Conservation (phyloP, 2,329 filamentous ascomycete species). For the Neonectria neomacrospora region DNA sequence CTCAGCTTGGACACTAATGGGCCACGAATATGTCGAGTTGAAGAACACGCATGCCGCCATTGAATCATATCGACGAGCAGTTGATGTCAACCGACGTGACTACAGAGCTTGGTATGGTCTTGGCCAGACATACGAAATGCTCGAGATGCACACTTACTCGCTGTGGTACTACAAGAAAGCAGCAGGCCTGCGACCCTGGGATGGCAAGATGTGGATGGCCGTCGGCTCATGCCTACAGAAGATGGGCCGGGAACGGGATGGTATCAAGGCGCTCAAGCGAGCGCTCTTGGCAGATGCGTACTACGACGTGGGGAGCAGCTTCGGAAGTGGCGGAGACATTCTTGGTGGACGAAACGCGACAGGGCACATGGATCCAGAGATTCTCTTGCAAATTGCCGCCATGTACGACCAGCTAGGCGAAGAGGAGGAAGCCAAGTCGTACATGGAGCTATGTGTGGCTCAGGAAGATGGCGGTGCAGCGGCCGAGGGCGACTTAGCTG, state of each 20-base stretch:
- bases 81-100: slow-evolving; percentile 95
- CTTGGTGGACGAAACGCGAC: slow-evolving; percentile 62
- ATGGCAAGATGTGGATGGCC: slow-evolving; percentile 99
- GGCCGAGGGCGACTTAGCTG: slow-evolving; percentile 55
- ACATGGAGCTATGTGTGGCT: slow-evolving; percentile 95
- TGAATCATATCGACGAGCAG: slow-evolving; percentile 93
- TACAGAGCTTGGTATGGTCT: slow-evolving; percentile 98
- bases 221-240: slow-evolving; percentile 92
- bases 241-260: slow-evolving; percentile 87
- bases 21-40: slow-evolving; percentile 97
- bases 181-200: slow-evolving; percentile 91
- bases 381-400: slow-evolving; percentile 86
- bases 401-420: slow-evolving; percentile 88
- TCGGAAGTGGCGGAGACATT: slow-evolving; percentile 59
- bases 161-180: slow-evolving; percentile 98
- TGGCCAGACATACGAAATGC: slow-evolving; percentile 95
- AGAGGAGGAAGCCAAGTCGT: slow-evolving; percentile 83
- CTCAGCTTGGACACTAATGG: slow-evolving; percentile 98
- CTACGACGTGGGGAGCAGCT: slow-evolving; percentile 74
- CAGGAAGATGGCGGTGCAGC: slow-evolving; percentile 81
- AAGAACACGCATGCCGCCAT: slow-evolving; percentile 99
- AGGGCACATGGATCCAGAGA: slow-evolving; percentile 84
- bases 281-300: slow-evolving; percentile 89
- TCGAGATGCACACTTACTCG: slow-evolving; percentile 98
- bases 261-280: slow-evolving; percentile 94